phyloP scores from a whole-genome alignment of 805 yeast genomes.

The Teunomyces atbi region DNA sequence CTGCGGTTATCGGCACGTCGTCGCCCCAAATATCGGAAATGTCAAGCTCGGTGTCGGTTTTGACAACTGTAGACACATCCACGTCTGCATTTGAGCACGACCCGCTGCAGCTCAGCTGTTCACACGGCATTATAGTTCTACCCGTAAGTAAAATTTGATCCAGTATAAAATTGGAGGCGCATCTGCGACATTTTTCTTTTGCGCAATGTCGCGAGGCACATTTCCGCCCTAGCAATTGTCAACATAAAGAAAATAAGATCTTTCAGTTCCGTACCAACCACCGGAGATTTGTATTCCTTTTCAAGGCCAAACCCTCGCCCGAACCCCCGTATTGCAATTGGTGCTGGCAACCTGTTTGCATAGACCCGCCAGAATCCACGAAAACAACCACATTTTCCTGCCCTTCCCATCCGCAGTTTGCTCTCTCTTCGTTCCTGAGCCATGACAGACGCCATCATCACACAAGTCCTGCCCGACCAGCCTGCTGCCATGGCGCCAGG shows the following conservation, averaged over 20 bases:
- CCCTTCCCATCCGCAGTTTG: neutral
- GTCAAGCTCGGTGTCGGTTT: slow-evolving; percentile 1
- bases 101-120: neutral
- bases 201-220: neutral
- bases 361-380: neutral
- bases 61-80: neutral
- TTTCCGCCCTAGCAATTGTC: slow-evolving; percentile 2
- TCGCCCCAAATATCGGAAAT: slow-evolving; percentile 33
- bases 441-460: slow-evolving; percentile 55
- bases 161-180: no score
- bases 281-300: neutral
- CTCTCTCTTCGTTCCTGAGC: neutral
- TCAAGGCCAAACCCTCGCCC: neutral
- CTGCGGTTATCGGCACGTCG: slow-evolving; percentile 16
- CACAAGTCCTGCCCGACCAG: slow-evolving; percentile 63
- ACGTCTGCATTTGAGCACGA: slow-evolving; percentile 7
- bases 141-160: neutral
- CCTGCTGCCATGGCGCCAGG: slow-evolving; percentile 20
- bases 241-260: neutral
- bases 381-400: neutral
- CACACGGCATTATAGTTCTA: neutral
- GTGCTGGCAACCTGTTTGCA: slow-evolving; percentile 5
- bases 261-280: slow-evolving; percentile 14
- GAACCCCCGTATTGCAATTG: slow-evolving; percentile 5
- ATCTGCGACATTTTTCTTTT: neutral